phyloP scores from a whole-genome alignment of 1,139 yeast species.

The Nadsonia starkeyi-henricii region DNA sequence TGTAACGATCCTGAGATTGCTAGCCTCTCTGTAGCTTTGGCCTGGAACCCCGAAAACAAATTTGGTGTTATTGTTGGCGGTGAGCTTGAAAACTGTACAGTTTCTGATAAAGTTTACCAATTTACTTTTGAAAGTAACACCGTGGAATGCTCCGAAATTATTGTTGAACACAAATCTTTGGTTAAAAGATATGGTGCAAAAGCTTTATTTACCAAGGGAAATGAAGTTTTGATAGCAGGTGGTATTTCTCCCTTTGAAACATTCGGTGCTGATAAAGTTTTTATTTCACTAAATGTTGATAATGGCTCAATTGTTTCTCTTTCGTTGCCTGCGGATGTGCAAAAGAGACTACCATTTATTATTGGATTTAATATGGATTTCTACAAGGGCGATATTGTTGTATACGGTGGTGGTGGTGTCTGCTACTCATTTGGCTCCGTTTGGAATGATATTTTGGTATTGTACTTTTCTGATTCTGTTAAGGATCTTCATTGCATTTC shows the following conservation, averaged over 20 bases:
- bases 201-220: slow-evolving; percentile 7
- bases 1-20: slow-evolving; percentile 6
- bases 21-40: slow-evolving; percentile 20
- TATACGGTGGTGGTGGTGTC: slow-evolving; percentile 68
- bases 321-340: neutral
- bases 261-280: slow-evolving; percentile 26
- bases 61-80: slow-evolving; percentile 47
- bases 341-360: slow-evolving; percentile 33
- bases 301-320: slow-evolving; percentile 8
- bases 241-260: slow-evolving; percentile 39
- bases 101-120: slow-evolving; percentile 26
- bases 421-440: slow-evolving; percentile 74
- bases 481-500: neutral
- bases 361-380: slow-evolving; percentile 40
- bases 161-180: slow-evolving; percentile 1
- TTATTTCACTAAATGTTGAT: slow-evolving; percentile 26
- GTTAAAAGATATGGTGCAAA: slow-evolving; percentile 12
- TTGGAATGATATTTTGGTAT: slow-evolving; percentile 31
- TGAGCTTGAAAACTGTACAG: slow-evolving; percentile 24
- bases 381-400: slow-evolving; percentile 15
- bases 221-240: slow-evolving; percentile 33
- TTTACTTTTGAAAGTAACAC: slow-evolving; percentile 18
- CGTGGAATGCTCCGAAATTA: neutral
- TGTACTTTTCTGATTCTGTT: slow-evolving; percentile 3
- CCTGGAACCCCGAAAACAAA: slow-evolving; percentile 20